Evolutionary conservation across 805 yeast genomes (phyloP).

Genomic region (Nakazawaea ishiwadae): DNA sequence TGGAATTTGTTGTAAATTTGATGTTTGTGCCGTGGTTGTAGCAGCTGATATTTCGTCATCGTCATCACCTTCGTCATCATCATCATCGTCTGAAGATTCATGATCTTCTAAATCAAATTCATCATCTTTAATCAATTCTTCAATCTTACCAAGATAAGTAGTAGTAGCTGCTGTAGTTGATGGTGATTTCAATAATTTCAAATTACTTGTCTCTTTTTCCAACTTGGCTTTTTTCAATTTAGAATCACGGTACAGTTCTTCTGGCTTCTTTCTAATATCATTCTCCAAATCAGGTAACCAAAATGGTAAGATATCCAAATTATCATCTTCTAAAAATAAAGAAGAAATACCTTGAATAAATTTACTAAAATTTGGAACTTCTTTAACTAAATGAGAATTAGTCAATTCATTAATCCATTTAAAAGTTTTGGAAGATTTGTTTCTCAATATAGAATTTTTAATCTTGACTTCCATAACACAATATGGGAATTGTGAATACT

Average conservation of each 20-base stretch:
- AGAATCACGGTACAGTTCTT: constrained; percentile 69
- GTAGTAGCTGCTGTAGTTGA: constrained; percentile 27
- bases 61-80: no score
- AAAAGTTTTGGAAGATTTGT: constrained; percentile 41
- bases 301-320: constrained; percentile 73
- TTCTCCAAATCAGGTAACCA: constrained; percentile 90
- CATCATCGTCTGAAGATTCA: constrained; percentile 43
- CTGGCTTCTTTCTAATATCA: constrained; percentile 67
- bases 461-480: constrained; percentile 81
- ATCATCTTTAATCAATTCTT: constrained; percentile 27
- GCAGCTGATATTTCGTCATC: not conserved
- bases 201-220: constrained; percentile 31
- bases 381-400: constrained; percentile 80
- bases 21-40: no score
- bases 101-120: constrained; percentile 47
- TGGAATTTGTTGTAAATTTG: not conserved
- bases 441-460: constrained; percentile 37
- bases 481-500: constrained; percentile 76
- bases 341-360: constrained; percentile 91
- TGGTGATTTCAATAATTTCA: constrained; percentile 35
- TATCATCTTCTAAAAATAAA: constrained; percentile 84
- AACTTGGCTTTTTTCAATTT: constrained; percentile 47
- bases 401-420: constrained; percentile 87
- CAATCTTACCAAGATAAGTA: constrained; percentile 26
- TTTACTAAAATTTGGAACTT: constrained; percentile 90